Evolutionary conservation across 2,329 filamentous ascomycete species (phyloP).

Genomic region (Nemania sp.): DNA sequence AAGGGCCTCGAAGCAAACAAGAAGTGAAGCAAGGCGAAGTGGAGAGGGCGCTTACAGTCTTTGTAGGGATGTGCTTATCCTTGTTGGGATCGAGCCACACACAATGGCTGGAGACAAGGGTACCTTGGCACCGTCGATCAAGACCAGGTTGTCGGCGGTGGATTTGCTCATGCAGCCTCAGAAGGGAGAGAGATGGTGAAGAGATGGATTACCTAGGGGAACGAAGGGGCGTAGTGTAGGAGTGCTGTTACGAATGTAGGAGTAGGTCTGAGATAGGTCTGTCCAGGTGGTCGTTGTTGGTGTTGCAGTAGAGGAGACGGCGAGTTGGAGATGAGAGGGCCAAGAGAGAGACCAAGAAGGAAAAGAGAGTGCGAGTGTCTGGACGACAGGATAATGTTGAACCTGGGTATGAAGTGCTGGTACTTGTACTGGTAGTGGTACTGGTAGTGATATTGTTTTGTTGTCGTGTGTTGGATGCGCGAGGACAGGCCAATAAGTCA

Average conservation of each 20-base stretch:
- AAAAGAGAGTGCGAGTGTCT: conserved; percentile 29
- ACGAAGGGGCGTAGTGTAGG: not conserved
- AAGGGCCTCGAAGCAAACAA: conserved; percentile 24
- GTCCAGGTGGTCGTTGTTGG: conserved; percentile 4
- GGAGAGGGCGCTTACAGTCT: conserved; percentile 13
- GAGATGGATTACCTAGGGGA: not conserved
- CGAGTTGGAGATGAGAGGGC: conserved; percentile 9
- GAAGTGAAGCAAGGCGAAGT: not conserved
- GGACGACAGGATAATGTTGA: conserved; percentile 22
- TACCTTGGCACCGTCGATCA: not conserved
- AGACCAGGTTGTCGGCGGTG: not conserved
- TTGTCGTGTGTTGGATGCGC: conserved; percentile 7
- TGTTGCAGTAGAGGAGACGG: conserved; percentile 11
- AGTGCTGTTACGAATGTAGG: conserved; percentile 26
- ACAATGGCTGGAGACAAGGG: not conserved
- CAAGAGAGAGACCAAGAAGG: conserved; percentile 32
- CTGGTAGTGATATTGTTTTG: not conserved
- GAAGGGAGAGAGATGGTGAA: conserved; percentile 9
- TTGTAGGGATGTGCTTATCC: not conserved
- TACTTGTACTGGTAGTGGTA: conserved; percentile 3
- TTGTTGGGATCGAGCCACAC: not conserved
- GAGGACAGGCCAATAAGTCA: conserved; percentile 12
- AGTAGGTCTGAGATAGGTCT: conserved; percentile 15
- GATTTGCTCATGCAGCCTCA: not conserved
- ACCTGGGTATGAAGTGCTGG: conserved; percentile 7